Evolutionary conservation across 108 stramenopile species (phyloP).

Genomic region (Nannochloropsis oceanica): DNA sequence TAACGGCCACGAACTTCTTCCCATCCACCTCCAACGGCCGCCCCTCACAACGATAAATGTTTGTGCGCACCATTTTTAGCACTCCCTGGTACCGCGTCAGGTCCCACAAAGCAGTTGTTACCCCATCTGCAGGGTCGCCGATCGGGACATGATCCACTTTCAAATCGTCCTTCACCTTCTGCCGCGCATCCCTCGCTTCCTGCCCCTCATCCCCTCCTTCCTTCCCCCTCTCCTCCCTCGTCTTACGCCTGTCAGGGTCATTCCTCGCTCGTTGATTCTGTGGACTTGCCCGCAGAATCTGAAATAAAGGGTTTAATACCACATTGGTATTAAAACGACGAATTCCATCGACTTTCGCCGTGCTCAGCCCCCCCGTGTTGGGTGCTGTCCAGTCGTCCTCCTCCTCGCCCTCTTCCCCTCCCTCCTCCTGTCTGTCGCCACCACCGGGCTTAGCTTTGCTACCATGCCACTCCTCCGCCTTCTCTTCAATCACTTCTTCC

Average conservation of each 20-base stretch:
- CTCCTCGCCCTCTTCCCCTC: neutral
- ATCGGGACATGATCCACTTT: neutral
- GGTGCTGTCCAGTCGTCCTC: neutral
- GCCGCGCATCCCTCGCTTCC: neutral
- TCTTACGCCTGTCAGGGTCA: neutral
- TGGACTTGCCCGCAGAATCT: neutral
- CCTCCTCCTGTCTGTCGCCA: neutral
- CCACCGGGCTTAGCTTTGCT: neutral
- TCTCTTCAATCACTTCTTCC: neutral
- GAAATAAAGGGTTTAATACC: neutral
- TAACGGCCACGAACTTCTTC: constrained; percentile 16
- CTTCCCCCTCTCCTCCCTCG: neutral
- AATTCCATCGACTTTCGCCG: neutral
- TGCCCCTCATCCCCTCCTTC: neutral
- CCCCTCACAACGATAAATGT: constrained; percentile 26
- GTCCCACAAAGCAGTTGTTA: neutral
- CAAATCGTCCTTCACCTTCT: neutral
- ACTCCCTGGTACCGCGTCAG: neutral
- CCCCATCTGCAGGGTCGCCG: neutral
- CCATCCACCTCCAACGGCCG: constrained; percentile 5
- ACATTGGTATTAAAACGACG: neutral
- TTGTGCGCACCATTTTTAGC: neutral
- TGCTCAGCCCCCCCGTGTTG: neutral
- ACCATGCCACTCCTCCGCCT: neutral
- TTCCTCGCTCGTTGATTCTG: neutral